A percentile compares a stretch with the other conserved stretches of the same genome.
These are phyloP conservation scores for Colletotrichum gigasporum DNA, from an alignment of 2,329 filamentous ascomycete genomes.

Conservation along the genomic window DNA sequence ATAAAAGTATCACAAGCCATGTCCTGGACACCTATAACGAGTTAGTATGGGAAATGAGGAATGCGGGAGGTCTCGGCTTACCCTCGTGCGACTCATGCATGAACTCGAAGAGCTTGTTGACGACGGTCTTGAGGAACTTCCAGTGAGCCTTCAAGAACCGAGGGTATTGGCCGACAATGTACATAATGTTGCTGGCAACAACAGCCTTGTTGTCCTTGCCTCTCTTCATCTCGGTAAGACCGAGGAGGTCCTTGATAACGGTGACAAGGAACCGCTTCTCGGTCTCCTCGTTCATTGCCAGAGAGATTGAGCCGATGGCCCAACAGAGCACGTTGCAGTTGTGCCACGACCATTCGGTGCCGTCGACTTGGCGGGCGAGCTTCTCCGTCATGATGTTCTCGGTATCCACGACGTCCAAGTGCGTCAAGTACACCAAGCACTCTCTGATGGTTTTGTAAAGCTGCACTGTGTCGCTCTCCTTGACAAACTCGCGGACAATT, in stretches of 20 bases:
- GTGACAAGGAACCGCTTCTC: conserved; percentile 98
- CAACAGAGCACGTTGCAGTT: conserved; percentile 99
- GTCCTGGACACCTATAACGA: conserved; percentile 82
- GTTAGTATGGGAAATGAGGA: not conserved
- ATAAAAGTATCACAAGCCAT: conserved; percentile 99
- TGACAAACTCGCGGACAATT: conserved; percentile 98
- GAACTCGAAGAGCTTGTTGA: conserved; percentile 99
- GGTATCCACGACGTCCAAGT: conserved; percentile 96
- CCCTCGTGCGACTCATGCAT: conserved; percentile 99
- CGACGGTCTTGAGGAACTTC: conserved; percentile 99
- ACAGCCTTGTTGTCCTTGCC: conserved; percentile 99
- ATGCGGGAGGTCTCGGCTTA: conserved; percentile 47
- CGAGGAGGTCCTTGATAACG: conserved; percentile 97
- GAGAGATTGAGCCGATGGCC: conserved; percentile 98
- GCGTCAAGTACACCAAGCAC: conserved; percentile 95
- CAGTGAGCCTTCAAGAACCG: conserved; percentile 98
- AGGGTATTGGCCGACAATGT: conserved; percentile 98
- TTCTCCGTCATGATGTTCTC: conserved; percentile 99
- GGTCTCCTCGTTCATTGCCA: conserved; percentile 99
- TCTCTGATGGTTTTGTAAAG: conserved; percentile 99
- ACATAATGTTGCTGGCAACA: conserved; percentile 99
- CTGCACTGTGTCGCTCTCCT: conserved; percentile 98
- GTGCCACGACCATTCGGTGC: conserved; percentile 97
- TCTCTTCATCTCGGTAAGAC: conserved; percentile 98
- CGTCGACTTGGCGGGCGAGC: conserved; percentile 92